These are phyloP conservation scores for Skeletonema tropicum DNA, from an alignment of 108 stramenopile species.

Conservation along the genomic window DNA sequence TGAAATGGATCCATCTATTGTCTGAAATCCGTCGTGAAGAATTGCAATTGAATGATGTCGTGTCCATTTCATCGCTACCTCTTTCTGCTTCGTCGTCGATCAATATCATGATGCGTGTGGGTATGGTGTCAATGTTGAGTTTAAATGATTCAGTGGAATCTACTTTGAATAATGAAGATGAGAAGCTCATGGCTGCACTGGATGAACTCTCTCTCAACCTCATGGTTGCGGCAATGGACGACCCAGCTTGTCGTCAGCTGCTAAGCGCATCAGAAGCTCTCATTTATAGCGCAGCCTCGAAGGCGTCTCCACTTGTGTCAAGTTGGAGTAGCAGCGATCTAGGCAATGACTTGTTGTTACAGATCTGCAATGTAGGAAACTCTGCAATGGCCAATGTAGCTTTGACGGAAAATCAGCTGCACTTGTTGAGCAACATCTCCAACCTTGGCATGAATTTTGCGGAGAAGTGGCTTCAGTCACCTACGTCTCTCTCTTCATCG, in stretches of 20 bases:
- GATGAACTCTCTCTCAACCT: constrained; percentile 42
- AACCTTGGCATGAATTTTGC: constrained; percentile 14
- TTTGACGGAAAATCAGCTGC: constrained; percentile 23
- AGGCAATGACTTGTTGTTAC: constrained; percentile 15
- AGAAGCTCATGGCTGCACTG: constrained; percentile 31
- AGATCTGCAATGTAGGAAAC: constrained; percentile 24
- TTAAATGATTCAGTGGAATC: background rate
- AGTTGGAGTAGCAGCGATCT: constrained; percentile 14
- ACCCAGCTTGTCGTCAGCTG: constrained; percentile 23
- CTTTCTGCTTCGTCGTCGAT: background rate
- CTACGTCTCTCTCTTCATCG: constrained; percentile 21
- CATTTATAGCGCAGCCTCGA: constrained; percentile 38
- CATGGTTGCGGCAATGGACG: constrained; percentile 10
- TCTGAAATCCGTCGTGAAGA: constrained; percentile 47
- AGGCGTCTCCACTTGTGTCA: constrained; percentile 28
- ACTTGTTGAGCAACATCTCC: constrained; percentile 24
- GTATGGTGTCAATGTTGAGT: constrained; percentile 33
- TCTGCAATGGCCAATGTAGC: constrained; percentile 17
- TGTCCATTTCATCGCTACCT: constrained; percentile 16
- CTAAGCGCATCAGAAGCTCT: constrained; percentile 21
- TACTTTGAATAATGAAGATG: background rate
- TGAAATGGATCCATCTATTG: constrained; percentile 35
- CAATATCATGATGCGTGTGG: constrained; percentile 23
- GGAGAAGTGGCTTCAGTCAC: constrained; percentile 37
- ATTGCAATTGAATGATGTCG: constrained; percentile 25